A percentile compares a stretch with the other conserved stretches of the same genome.
Evolutionary conservation across 768 basidiomycete species (phyloP).

Genomic region (Brasilioporus rufonigricans): DNA sequence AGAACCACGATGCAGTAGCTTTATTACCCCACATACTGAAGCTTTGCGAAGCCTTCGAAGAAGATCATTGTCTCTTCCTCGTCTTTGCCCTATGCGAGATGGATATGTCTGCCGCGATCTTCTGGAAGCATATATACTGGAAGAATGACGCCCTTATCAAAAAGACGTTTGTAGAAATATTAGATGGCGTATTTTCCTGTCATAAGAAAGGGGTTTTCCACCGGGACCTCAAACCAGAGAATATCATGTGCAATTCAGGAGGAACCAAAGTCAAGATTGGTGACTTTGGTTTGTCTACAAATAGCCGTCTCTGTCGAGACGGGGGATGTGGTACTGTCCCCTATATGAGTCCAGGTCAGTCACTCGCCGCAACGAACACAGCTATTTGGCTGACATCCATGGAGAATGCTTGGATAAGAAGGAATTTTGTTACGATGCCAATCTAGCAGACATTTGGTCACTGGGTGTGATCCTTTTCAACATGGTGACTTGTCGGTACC

Average conservation of each 20-base stretch:
- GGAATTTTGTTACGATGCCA: conserved; percentile 19
- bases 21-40: conserved; percentile 56
- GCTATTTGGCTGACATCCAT: conserved; percentile 4
- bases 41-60: conserved; percentile 58
- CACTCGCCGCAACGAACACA: neutral
- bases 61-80: conserved; percentile 61
- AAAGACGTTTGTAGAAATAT: conserved; percentile 65
- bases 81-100: conserved; percentile 59
- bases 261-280: conserved; percentile 58
- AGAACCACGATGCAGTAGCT: conserved; percentile 46
- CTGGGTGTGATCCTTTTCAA: conserved; percentile 82
- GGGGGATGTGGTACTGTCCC: conserved; percentile 58
- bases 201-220: conserved; percentile 73
- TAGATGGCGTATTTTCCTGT: conserved; percentile 76
- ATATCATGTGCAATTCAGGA: conserved; percentile 59
- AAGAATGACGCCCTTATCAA: conserved; percentile 63
- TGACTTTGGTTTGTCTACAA: conserved; percentile 75
- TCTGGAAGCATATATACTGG: conserved; percentile 51
- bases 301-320: conserved; percentile 41
- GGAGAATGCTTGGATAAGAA: conserved; percentile 57
- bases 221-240: conserved; percentile 88
- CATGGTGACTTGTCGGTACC: conserved; percentile 59
- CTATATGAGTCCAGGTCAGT: conserved; percentile 73
- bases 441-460: conserved; percentile 60
- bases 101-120: conserved; percentile 59